phyloP scores from a whole-genome alignment of 1,284 basidiomycete species.

The Microbotryum silenes-acaulis region DNA sequence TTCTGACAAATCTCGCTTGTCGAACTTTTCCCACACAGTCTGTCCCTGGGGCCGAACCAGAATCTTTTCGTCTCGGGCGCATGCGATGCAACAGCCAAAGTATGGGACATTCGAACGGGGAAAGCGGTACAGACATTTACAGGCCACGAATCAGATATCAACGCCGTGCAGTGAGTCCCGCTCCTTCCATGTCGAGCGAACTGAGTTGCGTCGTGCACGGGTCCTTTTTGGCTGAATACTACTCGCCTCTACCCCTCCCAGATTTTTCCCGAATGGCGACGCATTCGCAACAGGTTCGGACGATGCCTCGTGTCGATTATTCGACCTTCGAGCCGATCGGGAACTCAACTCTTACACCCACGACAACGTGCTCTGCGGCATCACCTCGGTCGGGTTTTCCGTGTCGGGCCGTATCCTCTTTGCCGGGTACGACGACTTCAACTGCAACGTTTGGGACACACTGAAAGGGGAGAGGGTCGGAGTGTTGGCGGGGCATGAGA shows the following conservation, averaged over 20 bases:
- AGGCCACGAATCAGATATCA: constrained; percentile 98
- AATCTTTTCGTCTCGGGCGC: constrained; percentile 97
- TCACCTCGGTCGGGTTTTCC: constrained; percentile 97
- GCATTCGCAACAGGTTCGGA: constrained; percentile 98
- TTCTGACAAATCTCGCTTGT: constrained; percentile 17
- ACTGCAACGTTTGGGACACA: constrained; percentile 98
- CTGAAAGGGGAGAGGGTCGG: constrained; percentile 96
- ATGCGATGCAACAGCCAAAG: constrained; percentile 93
- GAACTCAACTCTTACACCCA: constrained; percentile 95
- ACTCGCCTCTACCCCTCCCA: constrained; percentile 38
- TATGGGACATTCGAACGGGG: constrained; percentile 96
- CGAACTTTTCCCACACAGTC: constrained; percentile 46
- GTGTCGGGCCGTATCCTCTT: constrained; percentile 94
- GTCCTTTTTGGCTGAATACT: neutral
- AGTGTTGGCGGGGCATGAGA: constrained; percentile 93
- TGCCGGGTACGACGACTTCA: constrained; percentile 99
- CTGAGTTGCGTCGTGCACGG: too few relatives aligned
- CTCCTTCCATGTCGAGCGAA: constrained; percentile 14
- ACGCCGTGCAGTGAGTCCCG: constrained; percentile 80
- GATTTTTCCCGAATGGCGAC: constrained; percentile 98
- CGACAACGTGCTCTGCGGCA: constrained; percentile 96
- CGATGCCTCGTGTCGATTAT: constrained; percentile 94
- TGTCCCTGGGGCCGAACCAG: constrained; percentile 87
- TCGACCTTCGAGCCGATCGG: constrained; percentile 94
- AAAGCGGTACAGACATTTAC: constrained; percentile 97